Evolutionary conservation across 306 rosid genomes (phyloP).

Genomic region (Dryas drummondii): DNA sequence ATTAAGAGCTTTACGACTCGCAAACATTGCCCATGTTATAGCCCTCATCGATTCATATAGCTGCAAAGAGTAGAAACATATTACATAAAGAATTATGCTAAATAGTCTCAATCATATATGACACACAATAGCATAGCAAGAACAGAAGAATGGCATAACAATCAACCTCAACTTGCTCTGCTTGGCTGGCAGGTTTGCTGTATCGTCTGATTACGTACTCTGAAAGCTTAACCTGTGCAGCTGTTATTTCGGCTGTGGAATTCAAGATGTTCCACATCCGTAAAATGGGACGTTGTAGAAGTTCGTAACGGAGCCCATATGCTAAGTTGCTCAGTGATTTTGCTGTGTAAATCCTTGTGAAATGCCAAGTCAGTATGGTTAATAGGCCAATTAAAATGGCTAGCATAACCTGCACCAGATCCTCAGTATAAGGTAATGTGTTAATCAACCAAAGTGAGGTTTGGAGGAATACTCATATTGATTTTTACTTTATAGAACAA

Average conservation of each 20-base stretch:
- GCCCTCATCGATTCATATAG: slow-evolving; percentile 86
- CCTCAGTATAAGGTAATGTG: slow-evolving; percentile 1
- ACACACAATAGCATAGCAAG: slow-evolving; percentile 14
- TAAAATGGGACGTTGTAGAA: slow-evolving; percentile 88
- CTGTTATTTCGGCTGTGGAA: slow-evolving; percentile 86
- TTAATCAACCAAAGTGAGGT: neutral
- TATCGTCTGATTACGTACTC: slow-evolving; percentile 73
- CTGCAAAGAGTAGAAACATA: slow-evolving; percentile 55
- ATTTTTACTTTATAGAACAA: neutral
- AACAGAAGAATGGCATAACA: slow-evolving; percentile 9
- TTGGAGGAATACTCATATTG: neutral
- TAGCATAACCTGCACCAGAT: slow-evolving; percentile 73
- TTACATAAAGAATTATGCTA: slow-evolving; percentile 17
- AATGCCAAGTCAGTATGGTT: slow-evolving; percentile 96
- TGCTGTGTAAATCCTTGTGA: slow-evolving; percentile 83
- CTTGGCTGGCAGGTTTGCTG: slow-evolving; percentile 74
- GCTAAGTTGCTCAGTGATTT: slow-evolving; percentile 81
- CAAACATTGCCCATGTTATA: slow-evolving; percentile 87
- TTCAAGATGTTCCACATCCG: slow-evolving; percentile 97
- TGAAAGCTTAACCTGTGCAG: slow-evolving; percentile 84
- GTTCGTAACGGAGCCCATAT: slow-evolving; percentile 86
- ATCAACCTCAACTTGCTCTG: slow-evolving; percentile 91
- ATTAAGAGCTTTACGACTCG: slow-evolving; percentile 80
- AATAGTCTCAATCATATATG: neutral
- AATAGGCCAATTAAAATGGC: slow-evolving; percentile 91